Base-by-base conservation (phyloP, 2,329 filamentous ascomycete genomes). In the Hypoxylon sp. region DNA sequence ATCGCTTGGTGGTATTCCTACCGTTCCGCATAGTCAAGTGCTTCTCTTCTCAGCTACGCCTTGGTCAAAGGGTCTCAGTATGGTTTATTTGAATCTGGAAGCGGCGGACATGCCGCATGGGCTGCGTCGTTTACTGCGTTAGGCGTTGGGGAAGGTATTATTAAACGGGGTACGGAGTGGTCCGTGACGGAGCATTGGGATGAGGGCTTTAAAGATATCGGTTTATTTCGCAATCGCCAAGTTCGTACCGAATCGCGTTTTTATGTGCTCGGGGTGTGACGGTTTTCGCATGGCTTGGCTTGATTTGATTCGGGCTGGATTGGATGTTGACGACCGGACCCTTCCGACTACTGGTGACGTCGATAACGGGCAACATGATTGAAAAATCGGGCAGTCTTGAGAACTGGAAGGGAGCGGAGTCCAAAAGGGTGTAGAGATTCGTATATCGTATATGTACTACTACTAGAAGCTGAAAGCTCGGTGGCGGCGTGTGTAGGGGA, bases 381-480 rank as follows among this genome's bases (percentile, higher is more conserved):
- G 50, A 50, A 40, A 51, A 44, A 50, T 17, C 14, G 6, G 49
- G 40, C 35, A 44, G 49, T 54, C 51, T 53, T 20, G 42, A 63
- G 50, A 31, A 44, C 57, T 49, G 57, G 46, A 31, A 30, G 27
- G 53, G 62, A 68, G 46, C 35, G 59, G 65, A 64, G 62, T 70
- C 60, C 49, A 64, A 68, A 68, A 66, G 59, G 64, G 44, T 54
- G 48, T 66, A 54, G 59, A 57, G 42, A 55, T 65, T 66, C 69
- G 65, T 70, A 72, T 72, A 67, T 60, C 62, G 55, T 62, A 69
- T 62, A 72, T 76, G 74, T 74, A 74, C 66, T 73, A 76, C 69
- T 75, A 74, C 57, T 63, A 58, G 55, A 69, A 69, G 62, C 57
- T 51, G 64, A 62, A 51, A 58, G 40, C 53, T 53, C 59, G 49